Conservation (phyloP, 83 land plant genomes). For the Picea abies region DNA sequence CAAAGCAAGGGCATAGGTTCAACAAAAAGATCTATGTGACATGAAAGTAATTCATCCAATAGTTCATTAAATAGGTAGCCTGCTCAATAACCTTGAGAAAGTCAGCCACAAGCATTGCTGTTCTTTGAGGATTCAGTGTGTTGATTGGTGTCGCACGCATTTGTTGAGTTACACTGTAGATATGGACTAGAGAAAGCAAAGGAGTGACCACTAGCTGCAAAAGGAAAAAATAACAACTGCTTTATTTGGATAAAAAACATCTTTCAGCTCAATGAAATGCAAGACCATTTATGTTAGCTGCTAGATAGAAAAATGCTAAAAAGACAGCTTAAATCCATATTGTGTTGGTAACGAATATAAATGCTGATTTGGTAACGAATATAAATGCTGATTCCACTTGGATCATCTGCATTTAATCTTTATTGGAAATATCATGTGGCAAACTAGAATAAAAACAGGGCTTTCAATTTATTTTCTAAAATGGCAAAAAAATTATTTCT, state of each 20-base stretch:
- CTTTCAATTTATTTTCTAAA: too few species aligned
- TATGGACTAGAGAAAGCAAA: constrained; percentile 78
- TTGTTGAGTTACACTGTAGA: constrained; percentile 81
- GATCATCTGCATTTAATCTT: background rate
- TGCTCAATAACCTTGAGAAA: constrained; percentile 65
- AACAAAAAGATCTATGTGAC: background rate
- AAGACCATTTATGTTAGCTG: background rate
- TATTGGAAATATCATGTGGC: background rate
- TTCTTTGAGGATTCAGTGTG: constrained; percentile 93
- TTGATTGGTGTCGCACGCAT: constrained; percentile 96
- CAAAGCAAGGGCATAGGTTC: background rate
- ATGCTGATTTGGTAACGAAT: background rate
- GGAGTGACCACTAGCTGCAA: constrained; percentile 86
- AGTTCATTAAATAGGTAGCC: background rate
- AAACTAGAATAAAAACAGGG: too few species aligned
- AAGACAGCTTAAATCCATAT: background rate
- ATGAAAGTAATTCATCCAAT: background rate
- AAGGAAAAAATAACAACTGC: background rate
- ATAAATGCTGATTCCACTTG: background rate
- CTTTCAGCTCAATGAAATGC: background rate
- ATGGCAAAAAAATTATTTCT: background rate
- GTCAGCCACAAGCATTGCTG: constrained; percentile 91
- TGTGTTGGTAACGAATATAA: background rate
- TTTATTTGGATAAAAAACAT: background rate
- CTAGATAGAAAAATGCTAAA: background rate